Conservation (phyloP, 495 filamentous ascomycete species). For the Penicillium lagena region DNA sequence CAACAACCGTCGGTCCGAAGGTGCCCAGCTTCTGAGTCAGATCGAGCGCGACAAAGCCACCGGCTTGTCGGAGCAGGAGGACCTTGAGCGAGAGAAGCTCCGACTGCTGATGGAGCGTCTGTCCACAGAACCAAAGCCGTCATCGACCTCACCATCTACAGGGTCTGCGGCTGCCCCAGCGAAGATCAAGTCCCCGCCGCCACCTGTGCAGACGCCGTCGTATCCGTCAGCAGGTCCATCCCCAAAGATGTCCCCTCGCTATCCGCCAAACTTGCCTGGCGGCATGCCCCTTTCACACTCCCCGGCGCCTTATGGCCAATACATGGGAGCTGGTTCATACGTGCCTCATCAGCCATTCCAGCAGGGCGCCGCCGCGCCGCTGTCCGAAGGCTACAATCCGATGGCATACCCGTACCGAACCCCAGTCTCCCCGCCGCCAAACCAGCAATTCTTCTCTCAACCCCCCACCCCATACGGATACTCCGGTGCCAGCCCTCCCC, state of each 20-base stretch:
- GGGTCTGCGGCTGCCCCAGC: constrained; percentile 33
- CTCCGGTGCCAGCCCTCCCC: constrained; percentile 28
- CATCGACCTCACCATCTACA: constrained; percentile 35
- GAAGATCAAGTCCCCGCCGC: constrained; percentile 38
- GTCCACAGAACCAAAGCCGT: constrained; percentile 61
- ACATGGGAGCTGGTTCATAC: constrained; percentile 26
- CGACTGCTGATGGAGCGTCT: constrained; percentile 92
- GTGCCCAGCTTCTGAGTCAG: constrained; percentile 76
- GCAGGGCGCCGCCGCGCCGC: constrained; percentile 37
- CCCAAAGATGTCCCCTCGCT: constrained; percentile 40
- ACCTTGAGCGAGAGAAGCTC: constrained; percentile 77
- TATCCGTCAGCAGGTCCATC: constrained; percentile 30
- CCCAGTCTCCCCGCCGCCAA: constrained; percentile 38
- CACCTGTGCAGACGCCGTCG: constrained; percentile 31
- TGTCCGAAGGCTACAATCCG: constrained; percentile 47
- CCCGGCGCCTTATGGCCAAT: constrained; percentile 37
- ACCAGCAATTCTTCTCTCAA: constrained; percentile 36
- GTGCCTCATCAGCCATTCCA: constrained; percentile 35
- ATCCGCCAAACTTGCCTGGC: constrained; percentile 32
- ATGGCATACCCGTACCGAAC: constrained; percentile 49
- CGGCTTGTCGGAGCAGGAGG: constrained; percentile 67
- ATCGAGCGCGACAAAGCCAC: constrained; percentile 76
- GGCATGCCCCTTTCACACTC: constrained; percentile 31
- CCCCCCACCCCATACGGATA: constrained; percentile 32
- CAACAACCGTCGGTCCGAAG: constrained; percentile 86